Base-by-base conservation (phyloP, 345 rosid genomes). In the Lumnitzera littorea region DNA sequence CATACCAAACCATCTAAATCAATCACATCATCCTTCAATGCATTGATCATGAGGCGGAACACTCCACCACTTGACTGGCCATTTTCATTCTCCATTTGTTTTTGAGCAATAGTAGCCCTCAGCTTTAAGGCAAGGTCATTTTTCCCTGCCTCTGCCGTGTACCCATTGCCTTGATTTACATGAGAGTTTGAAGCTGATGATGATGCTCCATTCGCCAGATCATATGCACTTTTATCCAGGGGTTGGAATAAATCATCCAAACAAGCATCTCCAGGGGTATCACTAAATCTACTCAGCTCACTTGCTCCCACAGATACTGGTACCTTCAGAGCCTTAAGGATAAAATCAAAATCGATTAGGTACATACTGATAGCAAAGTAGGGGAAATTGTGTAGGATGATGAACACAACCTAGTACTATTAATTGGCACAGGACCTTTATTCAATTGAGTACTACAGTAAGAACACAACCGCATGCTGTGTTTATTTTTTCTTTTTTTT, bases 221-320 rank as follows among this genome's bases (percentile, higher is more conserved):
- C 82, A 72, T 81, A 87, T 13, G 73, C 29, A 59, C 59, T 68
- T 71, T 78, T 94, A 66, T 88, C 91, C 70, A 79, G 47, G 16
- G 97, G 91, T 68, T 81, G 99, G 81, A 92, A 92, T 69, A 90
- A 77, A 84, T 90, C 99, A 67, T 90, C 97, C 80, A 94, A 76
- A 56, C 86, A 86, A 67, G 96, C 99, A 88, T 90, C 99, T 67
- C 90, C 95, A 6, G 97, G 97, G 70, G 96, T 74, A 66, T 94
- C 97, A 68, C 96, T 90, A 74, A 88, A 90, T 72, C 86, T 90
- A 78, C 84, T 82, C 63, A 90, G 83, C 72, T 83, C 99, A 67
- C 82, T 86, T 52, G 84, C 83, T 61, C 84, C 82, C 68, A 78
- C 54, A 50, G 67, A 56, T 31, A 74, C 67, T 3, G 85, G 72